Percentiles rank a stretch among this genome's conserved stretches.
These are phyloP conservation scores for Metarhizium sp. DNA, from an alignment of 2,329 filamentous ascomycete genomes.

Conservation along the genomic window DNA sequence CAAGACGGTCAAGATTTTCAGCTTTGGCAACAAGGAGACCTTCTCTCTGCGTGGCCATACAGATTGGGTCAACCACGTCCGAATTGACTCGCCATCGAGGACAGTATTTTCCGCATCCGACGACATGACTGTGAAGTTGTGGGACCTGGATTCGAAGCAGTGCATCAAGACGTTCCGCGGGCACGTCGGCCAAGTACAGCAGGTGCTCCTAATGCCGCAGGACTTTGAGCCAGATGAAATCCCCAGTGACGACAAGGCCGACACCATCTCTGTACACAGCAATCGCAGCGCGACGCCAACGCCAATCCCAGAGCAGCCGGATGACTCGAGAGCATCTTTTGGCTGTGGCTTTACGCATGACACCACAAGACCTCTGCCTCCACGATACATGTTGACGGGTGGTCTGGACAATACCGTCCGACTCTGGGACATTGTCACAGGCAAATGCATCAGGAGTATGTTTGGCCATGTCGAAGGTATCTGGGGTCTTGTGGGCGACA, in stretches of 20 bases:
- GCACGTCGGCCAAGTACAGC: conserved; percentile 92
- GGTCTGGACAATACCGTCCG: conserved; percentile 86
- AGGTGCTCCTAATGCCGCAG: conserved; percentile 71
- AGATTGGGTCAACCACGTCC: conserved; percentile 96
- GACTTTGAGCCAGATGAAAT: conserved; percentile 83
- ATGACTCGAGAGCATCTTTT: conserved; percentile 45
- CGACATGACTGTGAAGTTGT: conserved; percentile 82
- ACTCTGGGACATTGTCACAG: conserved; percentile 80
- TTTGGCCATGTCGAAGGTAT: conserved; percentile 96
- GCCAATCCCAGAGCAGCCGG: conserved; percentile 19
- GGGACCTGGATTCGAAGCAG: conserved; percentile 79
- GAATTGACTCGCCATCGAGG: conserved; percentile 69
- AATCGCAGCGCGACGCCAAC: conserved; percentile 34
- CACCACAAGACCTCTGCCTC: conserved; percentile 59
- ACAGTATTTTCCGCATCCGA: conserved; percentile 91
- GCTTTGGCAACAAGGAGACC: conserved; percentile 74
- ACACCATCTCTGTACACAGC: conserved; percentile 42
- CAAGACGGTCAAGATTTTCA: conserved; percentile 84
- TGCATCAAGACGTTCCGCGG: conserved; percentile 75
- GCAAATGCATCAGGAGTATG: conserved; percentile 79
- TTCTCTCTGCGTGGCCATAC: conserved; percentile 75
- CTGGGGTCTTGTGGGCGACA: conserved; percentile 87
- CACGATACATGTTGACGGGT: conserved; percentile 86
- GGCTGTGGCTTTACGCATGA: conserved; percentile 54
- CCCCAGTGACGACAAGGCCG: conserved; percentile 38